These are phyloP conservation scores for Russula olivacea DNA, from an alignment of 768 basidiomycete genomes.

Conservation along the genomic window DNA sequence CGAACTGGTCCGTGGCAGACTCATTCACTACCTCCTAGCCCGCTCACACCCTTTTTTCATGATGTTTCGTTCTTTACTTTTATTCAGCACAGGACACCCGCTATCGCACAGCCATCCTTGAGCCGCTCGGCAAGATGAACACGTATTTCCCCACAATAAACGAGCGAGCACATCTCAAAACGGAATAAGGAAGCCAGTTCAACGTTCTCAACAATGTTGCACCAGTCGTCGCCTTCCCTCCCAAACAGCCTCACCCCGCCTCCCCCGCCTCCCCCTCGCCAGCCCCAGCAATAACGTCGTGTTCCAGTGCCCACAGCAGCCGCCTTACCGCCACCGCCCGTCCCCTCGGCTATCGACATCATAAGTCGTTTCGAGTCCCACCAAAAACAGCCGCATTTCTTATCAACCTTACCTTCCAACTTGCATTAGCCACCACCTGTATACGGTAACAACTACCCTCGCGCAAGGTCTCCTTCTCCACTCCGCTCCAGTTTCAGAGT, in stretches of 20 bases:
- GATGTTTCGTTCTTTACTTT: background rate
- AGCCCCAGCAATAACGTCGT: conserved; percentile 32
- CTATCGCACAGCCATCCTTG: conserved; percentile 90
- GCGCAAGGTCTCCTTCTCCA: conserved; percentile 62
- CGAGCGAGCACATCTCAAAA: conserved; percentile 87
- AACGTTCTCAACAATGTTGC: conserved; percentile 27
- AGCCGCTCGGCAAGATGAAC: conserved; percentile 95
- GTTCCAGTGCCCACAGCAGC: conserved; percentile 35
- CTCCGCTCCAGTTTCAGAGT: conserved; percentile 58
- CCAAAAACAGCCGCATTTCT: conserved; percentile 6
- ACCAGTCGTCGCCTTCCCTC: conserved; percentile 25
- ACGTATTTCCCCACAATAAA: conserved; percentile 92
- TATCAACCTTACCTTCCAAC: conserved; percentile 8
- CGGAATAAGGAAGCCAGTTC: conserved; percentile 56
- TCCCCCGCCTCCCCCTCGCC: conserved; percentile 20
- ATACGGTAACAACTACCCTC: conserved; percentile 32
- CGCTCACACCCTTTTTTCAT: background rate
- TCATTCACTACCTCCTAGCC: background rate
- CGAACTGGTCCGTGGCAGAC: conserved; percentile 67
- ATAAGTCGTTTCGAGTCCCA: conserved; percentile 28
- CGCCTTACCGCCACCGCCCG: conserved; percentile 35
- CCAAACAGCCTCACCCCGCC: conserved; percentile 28
- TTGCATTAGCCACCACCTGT: conserved; percentile 41
- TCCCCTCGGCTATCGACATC: conserved; percentile 38
- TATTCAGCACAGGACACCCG: conserved; percentile 73